Conservation (phyloP, 2,329 filamentous ascomycete genomes). For the Tolypocladium tropicale region DNA sequence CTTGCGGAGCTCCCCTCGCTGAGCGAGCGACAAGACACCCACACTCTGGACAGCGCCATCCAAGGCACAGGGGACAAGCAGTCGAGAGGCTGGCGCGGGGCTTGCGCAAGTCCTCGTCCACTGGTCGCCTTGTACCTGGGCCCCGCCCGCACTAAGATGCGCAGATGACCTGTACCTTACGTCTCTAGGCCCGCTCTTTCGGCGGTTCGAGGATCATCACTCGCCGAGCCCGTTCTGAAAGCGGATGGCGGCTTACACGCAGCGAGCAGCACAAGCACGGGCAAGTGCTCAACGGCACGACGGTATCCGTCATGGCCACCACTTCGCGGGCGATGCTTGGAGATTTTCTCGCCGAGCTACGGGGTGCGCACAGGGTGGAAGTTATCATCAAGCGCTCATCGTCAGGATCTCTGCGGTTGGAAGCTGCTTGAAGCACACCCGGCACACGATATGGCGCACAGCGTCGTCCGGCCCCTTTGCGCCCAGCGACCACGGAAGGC, state of each 20-base stretch:
- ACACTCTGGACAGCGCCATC: not conserved
- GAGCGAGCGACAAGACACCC: not conserved
- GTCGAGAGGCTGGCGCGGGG: not conserved
- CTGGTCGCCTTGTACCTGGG: slow-evolving; percentile 21
- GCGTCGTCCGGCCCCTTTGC: not conserved
- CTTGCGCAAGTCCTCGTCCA: not conserved
- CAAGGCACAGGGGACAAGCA: not conserved
- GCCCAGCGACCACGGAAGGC: not conserved
- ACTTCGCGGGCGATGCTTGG: not conserved
- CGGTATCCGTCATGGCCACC: not conserved
- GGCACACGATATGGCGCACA: not conserved
- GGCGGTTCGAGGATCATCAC: not conserved
- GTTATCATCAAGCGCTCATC: not conserved
- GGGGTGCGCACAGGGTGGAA: too few relatives aligned
- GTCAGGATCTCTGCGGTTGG: not conserved
- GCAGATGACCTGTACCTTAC: slow-evolving; percentile 29
- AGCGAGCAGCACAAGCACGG: not conserved
- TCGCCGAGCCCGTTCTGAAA: not conserved
- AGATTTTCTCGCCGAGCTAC: not conserved
- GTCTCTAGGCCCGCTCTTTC: slow-evolving; percentile 7
- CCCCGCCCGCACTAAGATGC: slow-evolving; percentile 19
- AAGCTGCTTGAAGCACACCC: not conserved
- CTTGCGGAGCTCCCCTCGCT: not conserved
- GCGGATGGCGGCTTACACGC: not conserved
- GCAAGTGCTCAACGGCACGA: not conserved